Conservation (phyloP, 495 filamentous ascomycete species). For the Aspergillus indologenus region DNA sequence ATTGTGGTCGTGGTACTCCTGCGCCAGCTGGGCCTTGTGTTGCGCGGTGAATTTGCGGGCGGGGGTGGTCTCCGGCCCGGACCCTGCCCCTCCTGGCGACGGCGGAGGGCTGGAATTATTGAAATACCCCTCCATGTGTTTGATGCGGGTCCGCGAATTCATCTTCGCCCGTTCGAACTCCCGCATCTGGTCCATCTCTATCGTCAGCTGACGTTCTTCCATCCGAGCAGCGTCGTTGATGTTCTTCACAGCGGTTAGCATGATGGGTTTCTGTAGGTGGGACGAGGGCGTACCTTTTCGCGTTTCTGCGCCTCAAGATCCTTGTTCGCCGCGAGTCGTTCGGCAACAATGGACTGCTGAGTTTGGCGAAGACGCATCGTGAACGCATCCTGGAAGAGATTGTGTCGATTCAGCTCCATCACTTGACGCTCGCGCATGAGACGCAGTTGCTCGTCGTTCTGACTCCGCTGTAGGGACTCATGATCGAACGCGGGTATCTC, state of each 20-base stretch:
- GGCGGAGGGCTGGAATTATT: constrained; percentile 50
- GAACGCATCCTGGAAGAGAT: constrained; percentile 43
- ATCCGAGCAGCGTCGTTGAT: constrained; percentile 52
- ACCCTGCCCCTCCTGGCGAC: constrained; percentile 27
- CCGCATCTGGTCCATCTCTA: constrained; percentile 61
- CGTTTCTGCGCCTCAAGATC: constrained; percentile 49
- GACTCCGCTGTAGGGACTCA: constrained; percentile 41
- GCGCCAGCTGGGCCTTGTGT: constrained; percentile 57
- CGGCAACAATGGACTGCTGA: constrained; percentile 36
- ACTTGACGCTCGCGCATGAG: constrained; percentile 52
- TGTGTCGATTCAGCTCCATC: constrained; percentile 57
- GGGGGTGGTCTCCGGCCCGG: constrained; percentile 17
- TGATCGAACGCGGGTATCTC: constrained; percentile 40
- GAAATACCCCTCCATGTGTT: constrained; percentile 79
- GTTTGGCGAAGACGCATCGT: constrained; percentile 30
- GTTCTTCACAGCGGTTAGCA: constrained; percentile 45
- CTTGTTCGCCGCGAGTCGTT: constrained; percentile 27
- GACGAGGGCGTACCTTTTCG: constrained; percentile 47
- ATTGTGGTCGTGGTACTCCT: constrained; percentile 67
- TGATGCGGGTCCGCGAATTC: constrained; percentile 65
- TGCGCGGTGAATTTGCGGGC: constrained; percentile 35
- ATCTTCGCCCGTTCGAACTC: constrained; percentile 55
- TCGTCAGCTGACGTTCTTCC: constrained; percentile 71
- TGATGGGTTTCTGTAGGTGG: constrained; percentile 25
- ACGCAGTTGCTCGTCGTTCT: constrained; percentile 47